Conservation (phyloP, 495 filamentous ascomycete species). For the Xylaria scruposa region DNA sequence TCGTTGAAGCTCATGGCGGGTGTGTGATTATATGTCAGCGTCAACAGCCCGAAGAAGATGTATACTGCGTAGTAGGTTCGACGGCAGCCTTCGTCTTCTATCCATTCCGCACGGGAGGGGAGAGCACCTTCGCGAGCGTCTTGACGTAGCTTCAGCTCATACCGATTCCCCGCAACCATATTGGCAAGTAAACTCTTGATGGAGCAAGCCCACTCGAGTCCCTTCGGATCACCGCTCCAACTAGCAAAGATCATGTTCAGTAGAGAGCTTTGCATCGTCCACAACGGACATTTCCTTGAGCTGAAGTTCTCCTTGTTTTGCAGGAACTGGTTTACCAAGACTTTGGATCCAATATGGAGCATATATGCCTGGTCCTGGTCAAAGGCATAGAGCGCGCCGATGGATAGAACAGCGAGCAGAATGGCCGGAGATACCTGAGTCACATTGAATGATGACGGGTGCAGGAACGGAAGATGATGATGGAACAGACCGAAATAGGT, state of each 20-base stretch:
- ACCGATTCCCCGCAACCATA: conserved; percentile 97
- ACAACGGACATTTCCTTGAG: conserved; percentile 96
- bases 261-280: conserved; percentile 95
- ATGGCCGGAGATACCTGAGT: conserved; percentile 78
- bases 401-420: conserved; percentile 89
- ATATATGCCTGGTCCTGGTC: conserved; percentile 94
- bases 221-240: conserved; percentile 98
- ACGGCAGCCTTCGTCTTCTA: conserved; percentile 94
- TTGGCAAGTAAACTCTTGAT: conserved; percentile 97
- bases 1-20: conserved; percentile 97
- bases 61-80: conserved; percentile 99
- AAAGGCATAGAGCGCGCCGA: conserved; percentile 95
- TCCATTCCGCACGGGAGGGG: conserved; percentile 88
- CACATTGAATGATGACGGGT: conserved; percentile 89
- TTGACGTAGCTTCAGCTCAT: conserved; percentile 90
- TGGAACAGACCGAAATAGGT: conserved; percentile 98
- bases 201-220: conserved; percentile 97
- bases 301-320: conserved; percentile 98
- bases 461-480: conserved; percentile 94
- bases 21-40: conserved; percentile 96
- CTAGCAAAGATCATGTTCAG: conserved; percentile 99
- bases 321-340: conserved; percentile 93
- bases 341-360: conserved; percentile 97
- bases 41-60: conserved; percentile 97
- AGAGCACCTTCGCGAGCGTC: conserved; percentile 82